Evolutionary conservation across 768 basidiomycete genomes (phyloP).

Genomic region (Fibroporia radiculosa): DNA sequence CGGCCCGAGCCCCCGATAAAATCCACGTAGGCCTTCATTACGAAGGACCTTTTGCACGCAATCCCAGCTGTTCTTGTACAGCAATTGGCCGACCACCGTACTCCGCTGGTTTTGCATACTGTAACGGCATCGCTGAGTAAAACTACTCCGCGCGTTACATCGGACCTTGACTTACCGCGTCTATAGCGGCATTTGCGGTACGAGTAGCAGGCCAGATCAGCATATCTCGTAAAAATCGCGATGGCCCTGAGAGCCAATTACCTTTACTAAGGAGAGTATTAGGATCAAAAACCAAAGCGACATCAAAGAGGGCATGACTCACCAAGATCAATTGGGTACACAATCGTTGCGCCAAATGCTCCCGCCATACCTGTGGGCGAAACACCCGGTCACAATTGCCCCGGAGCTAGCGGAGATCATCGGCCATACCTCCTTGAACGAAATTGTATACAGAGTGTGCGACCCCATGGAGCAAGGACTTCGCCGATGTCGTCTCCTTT

Average conservation of each 20-base stretch:
- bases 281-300: slow-evolving; percentile 5
- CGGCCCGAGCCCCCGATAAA: slow-evolving; percentile 93
- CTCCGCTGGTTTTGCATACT: slow-evolving; percentile 98
- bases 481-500: slow-evolving; percentile 20
- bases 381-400: not conserved
- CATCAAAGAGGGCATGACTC: slow-evolving; percentile 24
- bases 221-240: not conserved
- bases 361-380: slow-evolving; percentile 67
- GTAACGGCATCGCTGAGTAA: not conserved
- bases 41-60: slow-evolving; percentile 90
- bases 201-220: not conserved
- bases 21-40: slow-evolving; percentile 92
- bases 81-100: slow-evolving; percentile 90
- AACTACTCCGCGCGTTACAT: not conserved
- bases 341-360: slow-evolving; percentile 92
- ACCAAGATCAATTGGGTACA: slow-evolving; percentile 95
- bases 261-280: slow-evolving; percentile 51
- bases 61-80: slow-evolving; percentile 95
- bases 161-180: slow-evolving; percentile 42
- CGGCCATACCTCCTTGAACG: slow-evolving; percentile 66
- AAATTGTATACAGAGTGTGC: slow-evolving; percentile 81
- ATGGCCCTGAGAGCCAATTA: slow-evolving; percentile 25
- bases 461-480: slow-evolving; percentile 47
- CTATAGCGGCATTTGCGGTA: slow-evolving; percentile 23
- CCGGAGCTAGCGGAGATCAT: slow-evolving; percentile 3